Base-by-base conservation (phyloP, 176 grass and related monocot genomes). In the Ensete ventricosum region DNA sequence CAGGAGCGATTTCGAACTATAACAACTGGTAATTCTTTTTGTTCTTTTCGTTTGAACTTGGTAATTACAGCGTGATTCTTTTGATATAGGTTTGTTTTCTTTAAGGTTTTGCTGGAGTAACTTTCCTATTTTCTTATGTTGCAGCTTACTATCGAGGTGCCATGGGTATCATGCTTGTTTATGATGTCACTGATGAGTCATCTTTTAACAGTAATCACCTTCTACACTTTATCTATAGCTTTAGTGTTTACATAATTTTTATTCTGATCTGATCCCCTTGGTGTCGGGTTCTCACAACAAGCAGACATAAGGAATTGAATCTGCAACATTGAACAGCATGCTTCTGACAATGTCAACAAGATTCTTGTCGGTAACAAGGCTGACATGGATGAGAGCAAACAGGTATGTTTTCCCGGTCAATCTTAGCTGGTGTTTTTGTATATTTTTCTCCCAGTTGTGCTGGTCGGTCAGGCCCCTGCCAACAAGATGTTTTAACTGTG, bases 331-430 rank as follows among this genome's bases (percentile, higher is more conserved):
- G 75, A 77, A 77, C 75, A 77, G 2, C 75, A 77, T 77, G 75
- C 75, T 77, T 77, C 75, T 53, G 75, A 77, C 49, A 77, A 77
- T 64, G 75, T 77, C 20, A 77, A 77, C 75, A 77, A 77, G 60
- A 77, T 77, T 64, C 57, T 77, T 24, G 60, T 77, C 8, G 75
- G 75, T 52, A 77, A 77, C 60, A 66, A 77, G 49, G 75, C 75
- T 26, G 75, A 77, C 21, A 77, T 77, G 75, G 75, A 77, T 65
- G 75, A 77, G 49, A 77, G 75, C 75, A 77, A 77, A 66, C 20
- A 60, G 59, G 60, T 77, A 66, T 53, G 16, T 27, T 76, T 29
- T 11, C 8, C 9, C 6, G 34, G 6, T 62, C 2, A 8, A 52
- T 63, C 14, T 12, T 22, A 51, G n/a, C 34, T 1, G 9, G 8